phyloP scores from a whole-genome alignment of 2,329 filamentous ascomycete genomes.

The Dichotomopilus funicola region DNA sequence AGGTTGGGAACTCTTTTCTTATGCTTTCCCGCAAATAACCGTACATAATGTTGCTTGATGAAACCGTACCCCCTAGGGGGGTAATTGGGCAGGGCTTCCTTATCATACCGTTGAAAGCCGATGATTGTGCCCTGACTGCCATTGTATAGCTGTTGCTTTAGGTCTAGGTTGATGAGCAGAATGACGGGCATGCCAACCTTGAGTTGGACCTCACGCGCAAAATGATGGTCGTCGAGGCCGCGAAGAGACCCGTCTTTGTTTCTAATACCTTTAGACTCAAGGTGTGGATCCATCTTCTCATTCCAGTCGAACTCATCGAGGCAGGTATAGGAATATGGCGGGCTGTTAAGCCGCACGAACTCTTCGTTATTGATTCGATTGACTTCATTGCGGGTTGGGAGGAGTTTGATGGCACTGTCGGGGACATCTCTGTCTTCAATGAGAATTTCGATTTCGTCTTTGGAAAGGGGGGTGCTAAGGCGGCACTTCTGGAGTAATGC shows the following conservation, averaged over 20 bases:
- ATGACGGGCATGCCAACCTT: slow-evolving; percentile 48
- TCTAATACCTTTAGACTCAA: slow-evolving; percentile 22
- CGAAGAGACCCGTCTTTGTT: slow-evolving; percentile 26
- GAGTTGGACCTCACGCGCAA: slow-evolving; percentile 36
- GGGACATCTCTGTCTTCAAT: slow-evolving; percentile 40
- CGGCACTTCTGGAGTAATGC: slow-evolving; percentile 49
- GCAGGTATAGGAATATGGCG: slow-evolving; percentile 28
- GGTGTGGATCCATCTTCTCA: slow-evolving; percentile 21
- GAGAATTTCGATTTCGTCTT: slow-evolving; percentile 35
- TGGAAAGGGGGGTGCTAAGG: slow-evolving; percentile 35
- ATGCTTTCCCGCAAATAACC: slow-evolving; percentile 31
- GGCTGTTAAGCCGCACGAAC: slow-evolving; percentile 24
- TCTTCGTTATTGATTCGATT: slow-evolving; percentile 28
- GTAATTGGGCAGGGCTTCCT: slow-evolving; percentile 24
- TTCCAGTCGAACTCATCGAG: slow-evolving; percentile 39
- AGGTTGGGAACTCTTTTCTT: neutral
- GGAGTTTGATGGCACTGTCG: slow-evolving; percentile 39
- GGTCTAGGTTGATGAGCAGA: slow-evolving; percentile 44
- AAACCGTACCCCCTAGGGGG: slow-evolving; percentile 32
- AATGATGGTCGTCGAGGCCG: slow-evolving; percentile 40
- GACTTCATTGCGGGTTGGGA: slow-evolving; percentile 36
- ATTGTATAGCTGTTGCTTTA: slow-evolving; percentile 37
- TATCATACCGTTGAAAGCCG: slow-evolving; percentile 35
- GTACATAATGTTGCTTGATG: slow-evolving; percentile 33
- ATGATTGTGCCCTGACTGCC: slow-evolving; percentile 41